Evolutionary conservation across 1,284 basidiomycete genomes (phyloP).

Genomic region (Ganoderma boninense): DNA sequence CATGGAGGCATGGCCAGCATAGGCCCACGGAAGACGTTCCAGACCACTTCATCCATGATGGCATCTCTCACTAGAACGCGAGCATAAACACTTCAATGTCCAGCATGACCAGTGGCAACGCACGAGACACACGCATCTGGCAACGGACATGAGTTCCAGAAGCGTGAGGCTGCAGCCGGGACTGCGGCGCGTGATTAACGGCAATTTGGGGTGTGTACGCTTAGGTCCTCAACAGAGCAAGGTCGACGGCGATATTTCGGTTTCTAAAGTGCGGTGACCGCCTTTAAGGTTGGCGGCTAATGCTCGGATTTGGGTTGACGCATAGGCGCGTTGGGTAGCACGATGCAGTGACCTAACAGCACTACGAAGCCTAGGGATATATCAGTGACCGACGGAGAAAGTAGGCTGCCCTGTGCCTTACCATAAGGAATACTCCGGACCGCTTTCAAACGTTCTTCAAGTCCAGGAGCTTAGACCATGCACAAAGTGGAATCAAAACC

Average conservation of each 20-base stretch:
- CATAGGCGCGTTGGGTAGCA: not conserved
- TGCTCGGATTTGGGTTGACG: conserved; percentile 8
- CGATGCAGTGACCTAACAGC: not conserved
- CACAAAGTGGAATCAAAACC: not conserved
- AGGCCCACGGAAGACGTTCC: not conserved
- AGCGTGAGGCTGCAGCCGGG: conserved; percentile 9
- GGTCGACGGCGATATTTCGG: conserved; percentile 24
- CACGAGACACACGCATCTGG: conserved; percentile 6
- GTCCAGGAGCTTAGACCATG: not conserved
- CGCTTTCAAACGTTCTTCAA: not conserved
- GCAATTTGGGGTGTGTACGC: not conserved
- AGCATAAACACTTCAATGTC: not conserved
- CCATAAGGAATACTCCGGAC: not conserved
- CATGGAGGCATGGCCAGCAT: conserved; percentile 5
- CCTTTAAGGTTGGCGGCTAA: conserved; percentile 7
- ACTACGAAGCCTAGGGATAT: not conserved
- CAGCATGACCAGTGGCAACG: conserved; percentile 1
- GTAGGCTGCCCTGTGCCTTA: not conserved
- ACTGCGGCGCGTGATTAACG: conserved; percentile 19
- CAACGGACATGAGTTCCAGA: conserved; percentile 11
- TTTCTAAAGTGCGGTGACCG: not conserved
- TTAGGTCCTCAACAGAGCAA: not conserved
- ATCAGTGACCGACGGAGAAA: not conserved
- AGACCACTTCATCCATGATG: not conserved
- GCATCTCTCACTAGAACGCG: not conserved